phyloP scores from a whole-genome alignment of 805 yeast genomes.

The Starmerella scarabaei region DNA sequence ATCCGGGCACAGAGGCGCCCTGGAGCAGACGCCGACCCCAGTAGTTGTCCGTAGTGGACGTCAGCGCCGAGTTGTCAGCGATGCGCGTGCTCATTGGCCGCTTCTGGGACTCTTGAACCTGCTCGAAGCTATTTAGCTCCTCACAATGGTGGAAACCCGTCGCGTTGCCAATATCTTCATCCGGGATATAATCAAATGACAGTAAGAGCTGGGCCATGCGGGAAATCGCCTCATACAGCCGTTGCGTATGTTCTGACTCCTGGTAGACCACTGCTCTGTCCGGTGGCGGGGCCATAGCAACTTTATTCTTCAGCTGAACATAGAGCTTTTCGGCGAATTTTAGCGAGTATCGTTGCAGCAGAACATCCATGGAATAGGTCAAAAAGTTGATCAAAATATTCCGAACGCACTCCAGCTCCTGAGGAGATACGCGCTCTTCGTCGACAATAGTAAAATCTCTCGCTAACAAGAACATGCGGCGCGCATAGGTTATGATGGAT shows the following conservation, averaged over 20 bases:
- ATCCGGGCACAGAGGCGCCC: constrained; percentile 26
- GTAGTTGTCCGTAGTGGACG: constrained; percentile 5
- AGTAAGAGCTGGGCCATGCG: constrained; percentile 40
- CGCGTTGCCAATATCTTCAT: constrained; percentile 13
- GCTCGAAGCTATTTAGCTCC: background rate
- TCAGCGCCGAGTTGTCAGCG: constrained; percentile 4
- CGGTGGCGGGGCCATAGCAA: constrained; percentile 21
- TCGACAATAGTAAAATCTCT: constrained; percentile 39
- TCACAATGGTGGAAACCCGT: background rate
- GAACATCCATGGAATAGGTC: constrained; percentile 38
- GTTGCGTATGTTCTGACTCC: constrained; percentile 21
- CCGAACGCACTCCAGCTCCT: constrained; percentile 39
- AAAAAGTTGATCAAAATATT: constrained; percentile 50
- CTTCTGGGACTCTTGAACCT: background rate
- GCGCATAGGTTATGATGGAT: constrained; percentile 35
- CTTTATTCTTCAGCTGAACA: constrained; percentile 24
- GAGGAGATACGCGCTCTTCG: constrained; percentile 26
- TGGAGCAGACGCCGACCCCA: constrained; percentile 14
- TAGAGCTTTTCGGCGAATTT: constrained; percentile 27
- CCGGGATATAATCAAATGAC: constrained; percentile 55
- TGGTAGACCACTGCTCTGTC: constrained; percentile 24
- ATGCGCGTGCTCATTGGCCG: constrained; percentile 2
- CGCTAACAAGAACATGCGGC: constrained; percentile 45
- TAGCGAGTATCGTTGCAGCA: constrained; percentile 25
- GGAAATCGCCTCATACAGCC: constrained; percentile 27